Evolutionary conservation across 192 early-diverging fungal species (phyloP), one percentile per base, ranked within the genome.

Genomic region (Coemansia sp.): DNA sequence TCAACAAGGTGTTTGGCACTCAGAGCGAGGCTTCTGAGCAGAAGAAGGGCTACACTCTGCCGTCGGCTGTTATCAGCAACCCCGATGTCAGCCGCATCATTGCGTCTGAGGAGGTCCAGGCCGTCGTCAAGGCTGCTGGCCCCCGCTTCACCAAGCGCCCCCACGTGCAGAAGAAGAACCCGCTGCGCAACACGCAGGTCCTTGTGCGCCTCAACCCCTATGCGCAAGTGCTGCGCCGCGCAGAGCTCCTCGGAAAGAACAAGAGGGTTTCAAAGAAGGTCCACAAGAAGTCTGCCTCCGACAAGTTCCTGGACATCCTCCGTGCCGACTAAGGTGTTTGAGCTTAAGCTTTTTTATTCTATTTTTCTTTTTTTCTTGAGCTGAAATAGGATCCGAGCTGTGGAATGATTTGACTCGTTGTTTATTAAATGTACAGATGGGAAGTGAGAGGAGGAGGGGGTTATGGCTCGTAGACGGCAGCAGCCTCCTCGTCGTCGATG

Each of bases 151-250:
- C 86, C 85, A 92, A 93, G 87, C 91, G 96, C 70, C 95, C 97
- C 17, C 95, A 87, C 89, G 88, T 90, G 68, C 93, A 96, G 84
- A 95, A 97, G 91, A 97, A 97, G 92, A 99, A 99, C 93, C 95
- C 95, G 53, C 89, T 99, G 79, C 85, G 87, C 74, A 96, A 95
- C 86, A 84, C 86, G 57, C 92, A 89, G 73, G 87, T 97, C 53
- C 89, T 96, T 77, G 88, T 91, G 77, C 89, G 95, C 67, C 89
- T 99, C 71, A 97, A 99, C 91, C 95, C 95, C 63, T 97, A 99
- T 81, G 94, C 93, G 56, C 89, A 91, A 82, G 90, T 91, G 52
- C 79, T 94, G 59, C 90, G 92, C 45, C 88, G 91, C 75, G 86
- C 87, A 62, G 92, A 90, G 84, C 79, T 89, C 61, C 63, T 89